Evolutionary conservation across 208 protist species (phyloP).

Genomic region (Zelonia costaricensis): DNA sequence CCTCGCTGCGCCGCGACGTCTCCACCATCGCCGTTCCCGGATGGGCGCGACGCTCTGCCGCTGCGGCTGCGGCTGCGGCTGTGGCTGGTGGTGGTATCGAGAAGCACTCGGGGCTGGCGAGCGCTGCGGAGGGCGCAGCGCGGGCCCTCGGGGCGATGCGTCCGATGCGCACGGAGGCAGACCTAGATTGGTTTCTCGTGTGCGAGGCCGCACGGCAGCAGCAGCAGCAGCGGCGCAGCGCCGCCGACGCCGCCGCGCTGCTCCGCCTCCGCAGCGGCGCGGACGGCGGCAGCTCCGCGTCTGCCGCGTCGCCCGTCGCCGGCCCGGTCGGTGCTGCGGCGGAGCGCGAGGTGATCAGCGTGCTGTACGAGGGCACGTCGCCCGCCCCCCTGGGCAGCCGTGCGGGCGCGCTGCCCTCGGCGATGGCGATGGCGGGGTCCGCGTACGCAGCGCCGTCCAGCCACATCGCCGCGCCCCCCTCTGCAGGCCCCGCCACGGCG

Average conservation of each 20-base stretch:
- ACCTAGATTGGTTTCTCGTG: slow-evolving; percentile 46
- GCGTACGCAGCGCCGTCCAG: no score
- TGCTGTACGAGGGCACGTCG: slow-evolving; percentile 4
- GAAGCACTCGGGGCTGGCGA: no score
- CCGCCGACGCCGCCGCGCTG: not conserved
- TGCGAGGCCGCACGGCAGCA: slow-evolving; percentile 15
- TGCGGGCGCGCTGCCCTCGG: no score
- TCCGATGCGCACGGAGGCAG: slow-evolving; percentile 41
- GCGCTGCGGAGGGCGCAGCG: no score
- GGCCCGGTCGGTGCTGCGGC: not conserved
- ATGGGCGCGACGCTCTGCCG: slow-evolving; percentile 26
- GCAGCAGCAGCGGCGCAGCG: slow-evolving; percentile 7
- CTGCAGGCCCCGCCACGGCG: no score
- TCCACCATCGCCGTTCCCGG: slow-evolving; percentile 22
- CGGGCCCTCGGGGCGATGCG: slow-evolving; percentile 27
- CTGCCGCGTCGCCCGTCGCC: not conserved
- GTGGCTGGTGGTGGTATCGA: no score
- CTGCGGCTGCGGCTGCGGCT: not conserved
- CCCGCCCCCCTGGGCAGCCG: not conserved
- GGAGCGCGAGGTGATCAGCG: slow-evolving; percentile 10
- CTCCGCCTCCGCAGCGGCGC: slow-evolving; percentile 2
- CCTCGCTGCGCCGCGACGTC: not conserved
- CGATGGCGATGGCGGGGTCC: no score
- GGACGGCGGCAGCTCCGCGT: not conserved
- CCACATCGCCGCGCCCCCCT: no score